A percentile compares a stretch with the other conserved stretches of the same genome.
Evolutionary conservation across 108 stramenopile species (phyloP).

Genomic region (Pseudonitzschia pungens): DNA sequence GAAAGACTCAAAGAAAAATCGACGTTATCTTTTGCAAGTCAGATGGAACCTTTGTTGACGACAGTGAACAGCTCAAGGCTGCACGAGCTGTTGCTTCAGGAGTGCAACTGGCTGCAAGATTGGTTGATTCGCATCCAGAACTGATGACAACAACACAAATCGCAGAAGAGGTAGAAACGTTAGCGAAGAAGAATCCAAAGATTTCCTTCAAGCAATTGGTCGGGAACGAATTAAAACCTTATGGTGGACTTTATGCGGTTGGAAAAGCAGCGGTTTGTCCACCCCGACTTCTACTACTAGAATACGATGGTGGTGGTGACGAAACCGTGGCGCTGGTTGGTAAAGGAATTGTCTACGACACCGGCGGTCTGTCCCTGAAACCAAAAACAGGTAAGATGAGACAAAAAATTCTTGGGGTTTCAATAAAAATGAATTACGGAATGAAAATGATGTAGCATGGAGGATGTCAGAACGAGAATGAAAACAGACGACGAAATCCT

Average conservation of each 20-base stretch:
- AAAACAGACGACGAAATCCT: background rate
- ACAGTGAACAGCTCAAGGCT: constrained; percentile 15
- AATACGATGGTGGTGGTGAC: constrained; percentile 39
- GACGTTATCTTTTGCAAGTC: constrained; percentile 33
- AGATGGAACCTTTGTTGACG: constrained; percentile 18
- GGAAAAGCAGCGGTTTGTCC: constrained; percentile 84
- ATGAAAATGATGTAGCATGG: background rate
- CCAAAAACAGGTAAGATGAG: constrained; percentile 20
- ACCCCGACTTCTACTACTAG: constrained; percentile 77
- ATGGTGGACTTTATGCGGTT: constrained; percentile 75
- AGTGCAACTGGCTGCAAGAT: constrained; percentile 58
- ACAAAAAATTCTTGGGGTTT: background rate
- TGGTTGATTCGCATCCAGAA: constrained; percentile 81
- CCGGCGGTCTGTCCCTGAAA: constrained; percentile 79
- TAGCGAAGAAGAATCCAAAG: constrained; percentile 34
- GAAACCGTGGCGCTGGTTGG: constrained; percentile 75
- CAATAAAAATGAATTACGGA: background rate
- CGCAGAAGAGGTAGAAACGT: constrained; percentile 38
- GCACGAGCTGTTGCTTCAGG: constrained; percentile 43
- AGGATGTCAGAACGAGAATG: too few relatives aligned
- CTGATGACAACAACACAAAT: constrained; percentile 49
- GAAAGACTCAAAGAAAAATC: constrained; percentile 17
- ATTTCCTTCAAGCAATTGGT: constrained; percentile 41
- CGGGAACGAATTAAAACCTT: constrained; percentile 49
- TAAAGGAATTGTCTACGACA: constrained; percentile 92